Percentiles rank a stretch among this genome's conserved stretches.
phyloP scores from a whole-genome alignment of 176 grass and related monocot genomes.

The Panicum miliaceum region DNA sequence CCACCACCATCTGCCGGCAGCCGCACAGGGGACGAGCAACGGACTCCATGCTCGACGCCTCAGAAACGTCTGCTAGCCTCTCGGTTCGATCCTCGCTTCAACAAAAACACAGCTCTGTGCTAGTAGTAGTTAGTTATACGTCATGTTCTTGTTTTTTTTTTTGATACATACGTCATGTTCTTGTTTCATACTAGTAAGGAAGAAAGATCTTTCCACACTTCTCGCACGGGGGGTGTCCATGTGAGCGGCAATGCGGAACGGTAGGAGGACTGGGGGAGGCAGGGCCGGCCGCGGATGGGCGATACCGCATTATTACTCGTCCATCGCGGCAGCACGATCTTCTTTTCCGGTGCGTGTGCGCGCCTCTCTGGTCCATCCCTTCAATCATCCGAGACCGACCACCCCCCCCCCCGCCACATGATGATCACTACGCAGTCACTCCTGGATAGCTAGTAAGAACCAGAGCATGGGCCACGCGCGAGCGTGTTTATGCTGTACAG shows the following conservation, averaged over 20 bases:
- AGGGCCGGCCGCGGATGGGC: slow-evolving; percentile 5
- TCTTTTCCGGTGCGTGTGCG: not conserved
- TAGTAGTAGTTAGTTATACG: too few species aligned
- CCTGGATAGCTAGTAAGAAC: not conserved
- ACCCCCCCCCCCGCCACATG: not conserved
- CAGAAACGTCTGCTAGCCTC: too few species aligned
- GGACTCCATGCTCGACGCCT: not conserved
- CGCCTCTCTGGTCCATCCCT: slow-evolving; percentile 21
- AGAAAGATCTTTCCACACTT: not conserved
- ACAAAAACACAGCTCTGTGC: not conserved
- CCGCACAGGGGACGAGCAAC: too few species aligned
- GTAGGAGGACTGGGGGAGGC: not conserved
- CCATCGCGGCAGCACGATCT: not conserved
- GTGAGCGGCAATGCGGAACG: slow-evolving; percentile 1
- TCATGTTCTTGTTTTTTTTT: too few species aligned
- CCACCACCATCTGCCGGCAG: slow-evolving; percentile 22
- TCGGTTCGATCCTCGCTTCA: too few species aligned
- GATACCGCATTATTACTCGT: not conserved
- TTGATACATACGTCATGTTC: not conserved
- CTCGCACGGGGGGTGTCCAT: slow-evolving; percentile 19
- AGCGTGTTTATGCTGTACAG: too few species aligned
- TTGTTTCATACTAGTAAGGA: not conserved
- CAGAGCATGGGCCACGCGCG: not conserved
- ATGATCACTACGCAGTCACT: not conserved
- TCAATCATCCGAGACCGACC: slow-evolving; percentile 30